Evolutionary conservation across 208 protist genomes (phyloP).

Genomic region (Balamuthia mandrillaris): DNA sequence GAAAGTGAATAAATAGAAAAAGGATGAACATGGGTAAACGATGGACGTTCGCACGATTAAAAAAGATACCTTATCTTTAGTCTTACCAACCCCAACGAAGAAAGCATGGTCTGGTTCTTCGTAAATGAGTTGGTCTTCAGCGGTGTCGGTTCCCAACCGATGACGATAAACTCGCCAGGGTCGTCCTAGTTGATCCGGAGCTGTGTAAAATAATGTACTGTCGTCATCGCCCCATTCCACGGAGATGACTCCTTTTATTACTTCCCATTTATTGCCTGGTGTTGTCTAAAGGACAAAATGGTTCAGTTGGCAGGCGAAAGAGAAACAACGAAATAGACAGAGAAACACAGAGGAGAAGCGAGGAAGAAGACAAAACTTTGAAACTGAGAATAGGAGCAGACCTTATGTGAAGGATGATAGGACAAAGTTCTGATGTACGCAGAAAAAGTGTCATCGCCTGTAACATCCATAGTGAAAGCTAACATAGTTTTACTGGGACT

Average conservation of each 20-base stretch:
- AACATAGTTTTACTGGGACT: not conserved
- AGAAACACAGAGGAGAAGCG: not conserved
- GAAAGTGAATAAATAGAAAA: not conserved
- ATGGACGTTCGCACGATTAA: not conserved
- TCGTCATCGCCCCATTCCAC: not conserved
- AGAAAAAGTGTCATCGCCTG: not conserved
- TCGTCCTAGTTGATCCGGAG: not conserved
- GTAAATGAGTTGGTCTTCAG: not conserved
- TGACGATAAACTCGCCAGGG: not conserved
- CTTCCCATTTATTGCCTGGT: not conserved
- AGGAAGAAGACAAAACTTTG: no score
- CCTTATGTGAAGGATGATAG: no score
- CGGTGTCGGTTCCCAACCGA: not conserved
- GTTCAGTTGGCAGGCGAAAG: not conserved
- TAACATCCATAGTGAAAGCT: constrained; percentile 2
- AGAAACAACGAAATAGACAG: no score
- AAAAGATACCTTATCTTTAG: not conserved
- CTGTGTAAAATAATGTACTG: not conserved
- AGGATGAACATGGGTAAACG: no score
- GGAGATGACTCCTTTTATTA: not conserved
- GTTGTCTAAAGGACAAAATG: not conserved
- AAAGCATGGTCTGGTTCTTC: not conserved
- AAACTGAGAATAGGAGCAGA: no score
- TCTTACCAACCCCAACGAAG: not conserved
- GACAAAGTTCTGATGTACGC: not conserved